These are phyloP conservation scores for Cutaneotrichosporon daszewskae DNA, from an alignment of 1,284 basidiomycete species.

Conservation along the genomic window DNA sequence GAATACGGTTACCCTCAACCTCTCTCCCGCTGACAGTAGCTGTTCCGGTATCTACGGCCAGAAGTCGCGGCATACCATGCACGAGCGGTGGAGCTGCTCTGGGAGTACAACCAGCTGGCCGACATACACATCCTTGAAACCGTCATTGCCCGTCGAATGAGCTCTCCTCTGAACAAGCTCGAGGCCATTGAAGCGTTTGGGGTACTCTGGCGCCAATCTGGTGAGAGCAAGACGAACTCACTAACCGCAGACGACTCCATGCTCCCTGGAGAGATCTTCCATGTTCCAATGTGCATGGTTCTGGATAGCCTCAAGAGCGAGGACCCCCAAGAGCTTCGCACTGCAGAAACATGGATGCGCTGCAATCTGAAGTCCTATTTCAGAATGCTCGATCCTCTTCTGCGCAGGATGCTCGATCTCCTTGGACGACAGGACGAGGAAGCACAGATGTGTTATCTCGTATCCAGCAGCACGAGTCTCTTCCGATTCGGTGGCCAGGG, in stretches of 20 bases:
- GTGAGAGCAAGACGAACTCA: constrained; percentile 49
- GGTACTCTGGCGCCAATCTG: constrained; percentile 81
- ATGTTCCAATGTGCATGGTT: constrained; percentile 78
- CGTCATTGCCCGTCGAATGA: constrained; percentile 52
- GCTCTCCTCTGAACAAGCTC: constrained; percentile 1
- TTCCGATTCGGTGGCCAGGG: constrained; percentile 83
- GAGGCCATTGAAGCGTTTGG: constrained; percentile 82
- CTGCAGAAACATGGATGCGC: constrained; percentile 92
- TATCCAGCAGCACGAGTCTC: constrained; percentile 67
- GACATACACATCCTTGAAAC: constrained; percentile 55
- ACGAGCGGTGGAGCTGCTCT: constrained; percentile 77
- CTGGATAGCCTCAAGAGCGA: constrained; percentile 73
- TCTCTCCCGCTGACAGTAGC: constrained; percentile 43
- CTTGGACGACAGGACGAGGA: constrained; percentile 4
- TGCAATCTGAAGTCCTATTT: constrained; percentile 85
- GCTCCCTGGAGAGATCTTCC: constrained; percentile 72
- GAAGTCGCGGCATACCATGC: constrained; percentile 68
- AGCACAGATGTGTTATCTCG: constrained; percentile 20
- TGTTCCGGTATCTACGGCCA: constrained; percentile 69
- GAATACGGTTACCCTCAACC: constrained; percentile 30
- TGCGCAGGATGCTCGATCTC: constrained; percentile 55
- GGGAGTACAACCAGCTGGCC: constrained; percentile 52
- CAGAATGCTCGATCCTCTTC: constrained; percentile 78
- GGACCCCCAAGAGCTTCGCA: constrained; percentile 64
- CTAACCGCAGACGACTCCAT: constrained; percentile 64